Base-by-base conservation (phyloP, 768 basidiomycete species). In the Paxillus involutus region DNA sequence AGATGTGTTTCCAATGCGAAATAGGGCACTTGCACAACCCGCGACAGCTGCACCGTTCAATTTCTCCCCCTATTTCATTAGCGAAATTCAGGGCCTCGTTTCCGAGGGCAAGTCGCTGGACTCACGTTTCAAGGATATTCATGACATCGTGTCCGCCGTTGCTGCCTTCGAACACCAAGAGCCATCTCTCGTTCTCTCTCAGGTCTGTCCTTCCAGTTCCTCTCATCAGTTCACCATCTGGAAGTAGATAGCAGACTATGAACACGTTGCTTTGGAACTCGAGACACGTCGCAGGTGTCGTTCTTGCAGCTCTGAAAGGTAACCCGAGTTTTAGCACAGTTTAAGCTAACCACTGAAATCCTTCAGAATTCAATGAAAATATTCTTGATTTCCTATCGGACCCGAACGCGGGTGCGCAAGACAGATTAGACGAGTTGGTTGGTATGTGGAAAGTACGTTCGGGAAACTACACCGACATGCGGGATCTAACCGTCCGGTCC, bases 331-430 rank as follows among this genome's bases (percentile, higher is more conserved):
- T 33, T 44, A 11, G 7, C 26, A 9, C 16, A 3, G 6, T 11
- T 42, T 3, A 14, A 30, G 6, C 9, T 29, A 30, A 44, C 16
- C 2, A 30, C 21, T 3, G 4, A 32, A 24, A 19, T 11, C 7
- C 1, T 14, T 16, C 42, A 63, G 62, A 63, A 35, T 64, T 63
- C 48, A 59, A 52, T 14, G 59, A 63, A n/a, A 19, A 61, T 10
- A 29, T 63, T 47, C 62, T 63, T 6, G 54, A 61, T 29, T 61
- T 61, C 50, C 41, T 63, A 19, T 53, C 63, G 3, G 39, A 61
- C 11, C 47, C 50, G 6, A 21, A 47, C 19, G 56, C 49, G 2
- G 41, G 21, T 4, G 52, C 44, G 12, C 47, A 58, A 43, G 59
- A 58, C 43, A 58, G 40, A 33, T 44, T 63, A 26, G 51, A 59